Base-by-base conservation (phyloP, 352 stramenopile genomes). In the Globisporangium iwayamae region DNA sequence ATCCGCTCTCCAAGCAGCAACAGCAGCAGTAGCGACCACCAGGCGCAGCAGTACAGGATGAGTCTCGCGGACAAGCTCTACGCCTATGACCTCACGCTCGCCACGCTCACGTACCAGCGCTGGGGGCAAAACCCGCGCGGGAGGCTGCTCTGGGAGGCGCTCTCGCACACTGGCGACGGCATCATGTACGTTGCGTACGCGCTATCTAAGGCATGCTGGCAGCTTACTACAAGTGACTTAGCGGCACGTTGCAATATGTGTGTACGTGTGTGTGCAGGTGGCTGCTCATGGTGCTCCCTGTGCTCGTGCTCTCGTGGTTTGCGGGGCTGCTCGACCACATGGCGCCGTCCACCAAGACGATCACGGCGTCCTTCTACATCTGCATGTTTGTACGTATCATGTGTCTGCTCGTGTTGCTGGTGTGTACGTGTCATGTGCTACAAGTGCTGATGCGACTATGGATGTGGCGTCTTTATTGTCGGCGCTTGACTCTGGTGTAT, bases 101-200 rank as follows among this genome's bases (percentile, higher is more conserved):
- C 81, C 63, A 84, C 82, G 68, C 76, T 83, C 55, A 57, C 86
- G 30, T 90, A 89, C 75, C 81, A 87, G 57, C 74, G 75, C 54
- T 91, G 87, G 61, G 82, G 81, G 2, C 75, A 75, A 46, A 65
- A 76, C 56, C 67, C 70, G 28, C 75, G 56, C 25, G 61, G 66
- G 51, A 77, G 81, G 8, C 62, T 87, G n/a, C 74, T 81, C 50
- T 90, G 82, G 82, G 86, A 94, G 63, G 65, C 89, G 60, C 79
- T 93, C 72, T 92, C 81, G 50, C 81, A 92, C 66, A 87, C 86
- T 39, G 81, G 86, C 67, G 86, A 94, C 71, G 86, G 86, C 45
- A 89, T 94, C 72, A 65, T 94, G 81, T 93, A 78, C 71, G 81
- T 75, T 22, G 11, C 14, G 36, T 11, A 11, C 11, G 11, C 36